Conservation (phyloP, 306 rosid genomes). For the Prunus salicina region DNA sequence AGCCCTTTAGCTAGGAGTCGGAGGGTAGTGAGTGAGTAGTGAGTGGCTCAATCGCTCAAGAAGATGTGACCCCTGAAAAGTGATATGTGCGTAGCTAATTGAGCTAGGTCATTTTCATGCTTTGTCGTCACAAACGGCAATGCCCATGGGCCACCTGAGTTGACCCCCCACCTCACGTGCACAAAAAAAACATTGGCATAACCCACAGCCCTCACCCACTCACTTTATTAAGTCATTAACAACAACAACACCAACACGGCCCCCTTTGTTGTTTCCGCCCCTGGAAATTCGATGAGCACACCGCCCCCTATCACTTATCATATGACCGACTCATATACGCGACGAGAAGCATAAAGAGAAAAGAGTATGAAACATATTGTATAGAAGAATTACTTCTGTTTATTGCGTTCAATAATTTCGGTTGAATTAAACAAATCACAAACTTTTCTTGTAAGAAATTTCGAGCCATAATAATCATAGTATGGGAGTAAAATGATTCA, state of each 20-base stretch:
- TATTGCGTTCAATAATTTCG: background rate
- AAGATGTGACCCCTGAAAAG: constrained; percentile 30
- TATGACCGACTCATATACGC: too few species aligned
- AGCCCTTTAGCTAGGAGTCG: background rate
- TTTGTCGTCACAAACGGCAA: constrained; percentile 16
- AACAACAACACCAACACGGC: background rate
- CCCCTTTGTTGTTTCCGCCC: background rate
- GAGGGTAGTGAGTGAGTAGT: background rate
- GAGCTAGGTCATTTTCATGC: constrained; percentile 24
- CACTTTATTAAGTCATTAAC: too few species aligned
- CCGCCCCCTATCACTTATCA: too few species aligned
- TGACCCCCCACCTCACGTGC: constrained; percentile 58
- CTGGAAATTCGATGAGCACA: too few species aligned
- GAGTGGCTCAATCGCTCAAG: background rate
- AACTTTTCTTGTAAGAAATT: background rate
- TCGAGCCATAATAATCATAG: background rate
- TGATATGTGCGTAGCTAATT: constrained; percentile 9
- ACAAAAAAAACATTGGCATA: background rate
- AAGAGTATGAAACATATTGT: too few species aligned
- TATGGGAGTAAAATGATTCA: too few species aligned
- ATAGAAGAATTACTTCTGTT: too few species aligned
- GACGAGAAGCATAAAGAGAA: too few species aligned
- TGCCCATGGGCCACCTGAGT: constrained; percentile 43
- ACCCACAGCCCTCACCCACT: background rate
- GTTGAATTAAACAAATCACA: background rate